Percentiles rank a stretch among this genome's conserved stretches.
These are phyloP conservation scores for Ceratocystis variospora DNA, from an alignment of 2,329 filamentous ascomycete genomes.

Conservation along the genomic window DNA sequence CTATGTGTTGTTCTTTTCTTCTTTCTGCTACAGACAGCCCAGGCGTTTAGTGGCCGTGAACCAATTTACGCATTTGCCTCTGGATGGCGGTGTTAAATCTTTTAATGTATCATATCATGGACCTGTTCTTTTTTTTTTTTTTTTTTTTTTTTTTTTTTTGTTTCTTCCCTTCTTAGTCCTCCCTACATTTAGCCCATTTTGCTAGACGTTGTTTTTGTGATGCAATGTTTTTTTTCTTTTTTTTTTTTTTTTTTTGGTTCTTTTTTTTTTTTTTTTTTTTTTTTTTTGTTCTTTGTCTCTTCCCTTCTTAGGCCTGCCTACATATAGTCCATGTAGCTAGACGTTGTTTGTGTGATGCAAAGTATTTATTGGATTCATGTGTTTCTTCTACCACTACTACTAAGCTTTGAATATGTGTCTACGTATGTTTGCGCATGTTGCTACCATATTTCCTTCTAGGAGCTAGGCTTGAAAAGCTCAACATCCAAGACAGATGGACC, in stretches of 20 bases:
- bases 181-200: neutral
- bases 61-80: neutral
- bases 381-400: neutral
- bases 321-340: neutral
- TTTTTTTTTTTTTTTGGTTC: neutral
- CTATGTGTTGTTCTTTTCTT: neutral
- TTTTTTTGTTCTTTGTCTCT: no score
- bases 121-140: neutral
- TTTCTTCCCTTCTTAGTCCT: neutral
- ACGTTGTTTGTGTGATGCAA: neutral
- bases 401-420: no score
- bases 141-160: no score
- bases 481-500: neutral
- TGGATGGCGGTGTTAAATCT: neutral
- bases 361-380: neutral
- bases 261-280: neutral
- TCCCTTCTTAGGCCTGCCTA: neutral
- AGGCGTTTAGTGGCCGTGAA: neutral
- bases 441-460: no score
- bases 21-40: neutral
- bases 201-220: neutral
- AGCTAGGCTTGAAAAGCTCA: no score
- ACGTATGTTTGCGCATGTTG: no score
- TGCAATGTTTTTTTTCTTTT: neutral
- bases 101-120: conserved; percentile 4